A percentile compares a stretch with the other conserved stretches of the same genome.
phyloP scores from a whole-genome alignment of 2,329 filamentous ascomycete species.

The Neonectria punicea region DNA sequence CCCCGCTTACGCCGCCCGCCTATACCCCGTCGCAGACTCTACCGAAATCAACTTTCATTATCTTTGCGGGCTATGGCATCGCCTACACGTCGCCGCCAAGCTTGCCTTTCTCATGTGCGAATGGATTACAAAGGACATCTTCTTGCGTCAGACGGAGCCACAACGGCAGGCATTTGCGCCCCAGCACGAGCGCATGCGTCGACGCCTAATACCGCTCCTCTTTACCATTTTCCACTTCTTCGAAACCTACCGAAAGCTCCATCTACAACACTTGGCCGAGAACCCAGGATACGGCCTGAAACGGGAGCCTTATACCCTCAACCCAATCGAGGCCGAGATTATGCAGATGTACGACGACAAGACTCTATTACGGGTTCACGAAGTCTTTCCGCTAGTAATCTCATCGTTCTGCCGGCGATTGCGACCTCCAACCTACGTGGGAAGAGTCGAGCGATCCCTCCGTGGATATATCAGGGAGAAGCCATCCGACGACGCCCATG shows the following conservation, averaged over 20 bases:
- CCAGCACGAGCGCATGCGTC: slow-evolving; percentile 72
- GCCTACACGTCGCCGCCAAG: slow-evolving; percentile 72
- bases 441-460: slow-evolving; percentile 69
- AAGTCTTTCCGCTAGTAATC: slow-evolving; percentile 72
- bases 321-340: slow-evolving; percentile 70
- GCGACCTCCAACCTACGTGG: slow-evolving; percentile 72
- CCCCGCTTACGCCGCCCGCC: slow-evolving; percentile 67
- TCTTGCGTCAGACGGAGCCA: slow-evolving; percentile 65
- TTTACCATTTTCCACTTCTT: slow-evolving; percentile 77
- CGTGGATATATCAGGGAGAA: slow-evolving; percentile 72
- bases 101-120: slow-evolving; percentile 70
- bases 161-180: slow-evolving; percentile 68
- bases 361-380: slow-evolving; percentile 70
- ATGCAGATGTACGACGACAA: slow-evolving; percentile 74
- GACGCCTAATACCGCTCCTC: slow-evolving; percentile 69
- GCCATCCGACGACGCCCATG: slow-evolving; percentile 70
- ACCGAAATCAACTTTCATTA: slow-evolving; percentile 66
- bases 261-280: slow-evolving; percentile 65
- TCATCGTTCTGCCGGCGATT: slow-evolving; percentile 72
- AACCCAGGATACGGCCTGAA: slow-evolving; percentile 62
- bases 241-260: slow-evolving; percentile 69
- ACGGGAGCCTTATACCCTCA: slow-evolving; percentile 66
- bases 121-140: slow-evolving; percentile 74
- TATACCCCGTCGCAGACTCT: slow-evolving; percentile 65
- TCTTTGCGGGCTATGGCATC: slow-evolving; percentile 73